A percentile compares a stretch with the other conserved stretches of the same genome.
These are phyloP conservation scores for Podaxis sp. DNA, from an alignment of 768 basidiomycete genomes.

Conservation along the genomic window DNA sequence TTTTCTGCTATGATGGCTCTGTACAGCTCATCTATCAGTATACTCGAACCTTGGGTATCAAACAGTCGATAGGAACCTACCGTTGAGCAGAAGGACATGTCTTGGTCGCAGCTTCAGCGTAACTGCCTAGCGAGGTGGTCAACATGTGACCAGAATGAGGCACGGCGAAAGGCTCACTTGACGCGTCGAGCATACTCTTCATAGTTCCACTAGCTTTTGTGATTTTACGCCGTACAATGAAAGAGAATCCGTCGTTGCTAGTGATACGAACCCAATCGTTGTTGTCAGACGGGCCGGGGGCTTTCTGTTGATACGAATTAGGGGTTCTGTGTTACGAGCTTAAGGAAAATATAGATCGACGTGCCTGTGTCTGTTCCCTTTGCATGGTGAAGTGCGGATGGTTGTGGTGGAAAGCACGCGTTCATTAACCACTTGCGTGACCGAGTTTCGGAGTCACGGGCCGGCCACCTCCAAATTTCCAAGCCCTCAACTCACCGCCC, in stretches of 20 bases:
- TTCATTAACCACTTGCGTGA: neutral
- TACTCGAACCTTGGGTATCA: neutral
- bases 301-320: neutral
- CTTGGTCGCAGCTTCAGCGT: constrained; percentile 69
- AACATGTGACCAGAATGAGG: constrained; percentile 2
- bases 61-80: constrained; percentile 31
- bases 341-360: neutral
- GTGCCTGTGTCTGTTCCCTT: neutral
- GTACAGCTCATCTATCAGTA: neutral
- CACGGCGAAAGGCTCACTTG: constrained; percentile 40
- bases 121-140: constrained; percentile 46
- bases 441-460: neutral
- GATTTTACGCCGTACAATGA: constrained; percentile 70
- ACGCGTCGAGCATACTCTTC: constrained; percentile 71
- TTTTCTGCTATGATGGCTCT: constrained; percentile 79
- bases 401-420: neutral
- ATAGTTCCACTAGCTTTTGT: constrained; percentile 79
- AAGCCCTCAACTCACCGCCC: no score
- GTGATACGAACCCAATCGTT: constrained; percentile 73
- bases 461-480: no score
- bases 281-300: constrained; percentile 20
- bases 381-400: neutral
- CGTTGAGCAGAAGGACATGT: constrained; percentile 69
- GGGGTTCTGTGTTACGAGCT: no score
- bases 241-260: constrained; percentile 78